Evolutionary conservation across 1,284 basidiomycete genomes (phyloP).

Genomic region (Naganishia sp.): DNA sequence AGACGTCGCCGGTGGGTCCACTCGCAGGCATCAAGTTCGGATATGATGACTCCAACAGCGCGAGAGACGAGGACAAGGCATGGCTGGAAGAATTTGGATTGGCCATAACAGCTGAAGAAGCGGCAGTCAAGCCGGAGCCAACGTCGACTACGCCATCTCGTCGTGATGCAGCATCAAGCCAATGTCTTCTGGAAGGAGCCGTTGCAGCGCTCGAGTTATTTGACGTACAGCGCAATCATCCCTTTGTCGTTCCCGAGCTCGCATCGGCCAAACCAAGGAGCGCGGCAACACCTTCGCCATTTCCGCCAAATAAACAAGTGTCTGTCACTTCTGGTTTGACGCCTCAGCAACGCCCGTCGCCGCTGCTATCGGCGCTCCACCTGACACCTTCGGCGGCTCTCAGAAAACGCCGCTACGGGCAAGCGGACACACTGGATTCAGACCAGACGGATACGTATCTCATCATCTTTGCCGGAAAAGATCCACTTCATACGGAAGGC

Average conservation of each 20-base stretch:
- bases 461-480: constrained; percentile 22
- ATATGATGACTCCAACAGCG: not conserved
- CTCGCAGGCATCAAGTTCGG: constrained; percentile 19
- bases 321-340: constrained; percentile 3
- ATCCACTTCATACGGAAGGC: constrained; percentile 1
- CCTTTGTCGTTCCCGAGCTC: constrained; percentile 19
- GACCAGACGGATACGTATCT: constrained; percentile 10
- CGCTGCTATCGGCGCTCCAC: constrained; percentile 10
- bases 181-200: constrained; percentile 16
- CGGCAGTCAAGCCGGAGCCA: constrained; percentile 4
- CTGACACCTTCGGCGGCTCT: constrained; percentile 12
- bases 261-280: not conserved
- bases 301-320: constrained; percentile 12
- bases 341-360: constrained; percentile 14
- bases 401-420: not conserved
- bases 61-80: not conserved
- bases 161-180: not conserved
- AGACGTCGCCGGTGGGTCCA: not conserved
- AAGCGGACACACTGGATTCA: not conserved
- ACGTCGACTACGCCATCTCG: not conserved
- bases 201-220: constrained; percentile 20
- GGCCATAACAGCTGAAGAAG: not conserved
- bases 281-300: constrained; percentile 19
- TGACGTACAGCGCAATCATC: constrained; percentile 13
- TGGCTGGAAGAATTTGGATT: constrained; percentile 22